Conservation (phyloP, 805 yeast genomes). For the Spathaspora boniae region DNA sequence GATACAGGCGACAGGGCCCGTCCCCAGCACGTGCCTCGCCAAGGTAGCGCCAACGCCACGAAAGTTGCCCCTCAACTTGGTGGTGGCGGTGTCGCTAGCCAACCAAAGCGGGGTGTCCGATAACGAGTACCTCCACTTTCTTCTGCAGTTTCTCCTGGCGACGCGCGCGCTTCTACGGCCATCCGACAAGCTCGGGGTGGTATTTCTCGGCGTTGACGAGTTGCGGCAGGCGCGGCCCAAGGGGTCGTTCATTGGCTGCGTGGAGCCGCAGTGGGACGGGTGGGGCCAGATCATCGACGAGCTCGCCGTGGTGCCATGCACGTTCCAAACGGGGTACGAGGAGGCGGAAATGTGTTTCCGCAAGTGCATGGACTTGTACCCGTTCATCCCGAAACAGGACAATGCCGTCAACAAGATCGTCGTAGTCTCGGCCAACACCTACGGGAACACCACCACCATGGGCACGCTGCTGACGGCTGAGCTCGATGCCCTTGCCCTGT, state of each 20-base stretch:
- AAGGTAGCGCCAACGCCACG: slow-evolving; percentile 41
- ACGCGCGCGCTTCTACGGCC: slow-evolving; percentile 27
- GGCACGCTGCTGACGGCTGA: neutral
- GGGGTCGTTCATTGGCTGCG: slow-evolving; percentile 48
- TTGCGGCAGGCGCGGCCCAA: slow-evolving; percentile 28
- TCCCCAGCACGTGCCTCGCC: slow-evolving; percentile 37
- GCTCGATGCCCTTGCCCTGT: neutral
- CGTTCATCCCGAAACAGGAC: slow-evolving; percentile 17
- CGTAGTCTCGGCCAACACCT: slow-evolving; percentile 14
- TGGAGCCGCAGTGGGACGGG: slow-evolving; percentile 43
- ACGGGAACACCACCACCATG: slow-evolving; percentile 2
- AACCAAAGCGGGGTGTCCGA: slow-evolving; percentile 19
- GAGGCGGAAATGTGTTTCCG: slow-evolving; percentile 23
- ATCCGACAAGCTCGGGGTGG: slow-evolving; percentile 45
- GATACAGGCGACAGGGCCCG: slow-evolving; percentile 31
- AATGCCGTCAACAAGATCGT: slow-evolving; percentile 13
- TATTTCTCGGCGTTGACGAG: slow-evolving; percentile 46
- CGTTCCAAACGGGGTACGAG: slow-evolving; percentile 14
- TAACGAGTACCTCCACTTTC: slow-evolving; percentile 20
- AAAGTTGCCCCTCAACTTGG: slow-evolving; percentile 35
- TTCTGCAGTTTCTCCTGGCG: slow-evolving; percentile 22
- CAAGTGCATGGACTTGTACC: slow-evolving; percentile 25
- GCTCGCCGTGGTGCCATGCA: slow-evolving; percentile 21
- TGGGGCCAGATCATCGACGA: slow-evolving; percentile 44
- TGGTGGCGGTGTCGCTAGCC: slow-evolving; percentile 40